Conservation (phyloP, 2,329 filamentous ascomycete genomes). For the Cladobotryum protrusum region DNA sequence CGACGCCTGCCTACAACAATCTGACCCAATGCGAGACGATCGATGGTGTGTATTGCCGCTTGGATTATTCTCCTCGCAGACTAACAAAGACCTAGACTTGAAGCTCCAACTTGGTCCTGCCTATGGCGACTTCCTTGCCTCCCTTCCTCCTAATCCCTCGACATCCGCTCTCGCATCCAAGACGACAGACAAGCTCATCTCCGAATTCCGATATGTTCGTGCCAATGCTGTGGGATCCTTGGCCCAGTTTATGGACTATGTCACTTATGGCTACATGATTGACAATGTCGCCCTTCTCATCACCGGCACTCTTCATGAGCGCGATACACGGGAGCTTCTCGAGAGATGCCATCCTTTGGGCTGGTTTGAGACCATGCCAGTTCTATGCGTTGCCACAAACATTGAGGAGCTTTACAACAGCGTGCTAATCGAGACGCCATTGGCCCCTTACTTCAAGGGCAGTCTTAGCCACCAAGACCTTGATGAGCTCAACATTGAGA, state of each 20-base stretch:
- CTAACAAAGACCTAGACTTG: conserved; percentile 58
- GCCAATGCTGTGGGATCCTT: conserved; percentile 89
- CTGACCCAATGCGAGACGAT: conserved; percentile 96
- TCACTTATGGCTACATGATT: conserved; percentile 99
- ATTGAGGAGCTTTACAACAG: conserved; percentile 99
- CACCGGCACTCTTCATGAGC: conserved; percentile 93
- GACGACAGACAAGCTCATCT: conserved; percentile 95
- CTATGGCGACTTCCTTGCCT: conserved; percentile 93
- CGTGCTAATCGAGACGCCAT: conserved; percentile 90
- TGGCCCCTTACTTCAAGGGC: conserved; percentile 96
- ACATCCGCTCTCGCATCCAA: conserved; percentile 91
- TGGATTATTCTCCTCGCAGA: neutral
- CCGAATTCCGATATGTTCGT: conserved; percentile 93
- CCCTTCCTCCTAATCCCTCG: conserved; percentile 91
- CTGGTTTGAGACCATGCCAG: conserved; percentile 99
- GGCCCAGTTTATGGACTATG: conserved; percentile 93
- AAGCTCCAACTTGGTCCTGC: conserved; percentile 95
- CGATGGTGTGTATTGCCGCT: conserved; percentile 58
- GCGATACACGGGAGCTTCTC: conserved; percentile 89
- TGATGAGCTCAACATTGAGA: conserved; percentile 98
- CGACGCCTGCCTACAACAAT: conserved; percentile 85
- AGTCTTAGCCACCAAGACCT: conserved; percentile 93
- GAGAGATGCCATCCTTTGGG: conserved; percentile 95
- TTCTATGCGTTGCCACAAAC: conserved; percentile 94
- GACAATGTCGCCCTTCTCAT: conserved; percentile 98